Percentiles rank a stretch among this genome's conserved stretches.
Evolutionary conservation across 2,329 filamentous ascomycete genomes (phyloP).

Genomic region (Fusarium sp.): DNA sequence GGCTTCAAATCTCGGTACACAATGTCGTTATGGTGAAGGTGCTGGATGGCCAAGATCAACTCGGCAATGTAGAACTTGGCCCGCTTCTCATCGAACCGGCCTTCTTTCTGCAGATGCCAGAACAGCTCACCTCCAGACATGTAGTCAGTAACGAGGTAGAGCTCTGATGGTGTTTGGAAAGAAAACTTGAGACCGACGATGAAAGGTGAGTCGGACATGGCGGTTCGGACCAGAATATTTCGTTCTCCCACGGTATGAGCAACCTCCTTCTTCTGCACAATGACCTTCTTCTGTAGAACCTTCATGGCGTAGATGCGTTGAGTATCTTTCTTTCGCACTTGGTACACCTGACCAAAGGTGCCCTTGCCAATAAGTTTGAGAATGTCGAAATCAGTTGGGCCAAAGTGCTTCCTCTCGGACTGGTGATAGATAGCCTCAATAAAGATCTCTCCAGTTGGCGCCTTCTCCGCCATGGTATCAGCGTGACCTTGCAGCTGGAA

Average conservation of each 20-base stretch:
- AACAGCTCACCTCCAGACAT: constrained; percentile 99
- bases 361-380: constrained; percentile 97
- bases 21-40: constrained; percentile 96
- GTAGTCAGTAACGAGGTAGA: constrained; percentile 99
- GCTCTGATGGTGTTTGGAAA: constrained; percentile 95
- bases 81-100: constrained; percentile 92
- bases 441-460: constrained; percentile 88
- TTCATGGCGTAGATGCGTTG: constrained; percentile 99
- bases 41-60: constrained; percentile 93
- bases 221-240: constrained; percentile 96
- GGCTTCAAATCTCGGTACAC: constrained; percentile 98
- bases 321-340: constrained; percentile 97
- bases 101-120: constrained; percentile 98
- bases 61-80: constrained; percentile 99
- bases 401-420: constrained; percentile 90
- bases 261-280: constrained; percentile 99
- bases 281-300: constrained; percentile 98
- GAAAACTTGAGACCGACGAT: constrained; percentile 99
- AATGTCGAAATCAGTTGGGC: constrained; percentile 96
- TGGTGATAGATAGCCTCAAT: constrained; percentile 89
- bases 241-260: constrained; percentile 97
- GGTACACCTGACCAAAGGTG: constrained; percentile 98
- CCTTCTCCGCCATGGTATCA: constrained; percentile 79
- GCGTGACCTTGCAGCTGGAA: constrained; percentile 83
- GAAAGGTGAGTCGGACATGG: constrained; percentile 95